These are phyloP conservation scores for Aurifilum marmelostoma DNA, from an alignment of 2,329 filamentous ascomycete species.

Conservation along the genomic window DNA sequence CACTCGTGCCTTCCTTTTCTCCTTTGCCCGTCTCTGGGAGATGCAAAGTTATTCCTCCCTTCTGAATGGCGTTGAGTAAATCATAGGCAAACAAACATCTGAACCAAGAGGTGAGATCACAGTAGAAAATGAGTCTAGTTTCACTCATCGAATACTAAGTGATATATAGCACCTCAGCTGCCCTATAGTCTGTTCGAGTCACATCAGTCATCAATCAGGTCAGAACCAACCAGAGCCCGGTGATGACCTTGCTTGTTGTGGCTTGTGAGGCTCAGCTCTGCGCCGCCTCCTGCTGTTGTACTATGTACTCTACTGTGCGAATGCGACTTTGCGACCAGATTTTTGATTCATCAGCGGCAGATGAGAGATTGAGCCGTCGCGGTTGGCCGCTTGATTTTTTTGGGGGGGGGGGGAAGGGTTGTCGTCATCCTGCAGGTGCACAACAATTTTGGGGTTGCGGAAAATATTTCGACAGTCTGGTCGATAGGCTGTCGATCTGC, in stretches of 20 bases:
- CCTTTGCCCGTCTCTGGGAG: no score
- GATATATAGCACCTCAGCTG: no score
- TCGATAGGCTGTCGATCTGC: conserved; percentile 4
- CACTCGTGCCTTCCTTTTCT: neutral
- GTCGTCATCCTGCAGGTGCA: conserved; percentile 24
- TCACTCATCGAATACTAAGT: no score
- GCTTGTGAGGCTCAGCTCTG: conserved; percentile 2
- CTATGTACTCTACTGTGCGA: neutral
- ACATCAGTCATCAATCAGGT: neutral
- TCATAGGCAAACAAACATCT: no score
- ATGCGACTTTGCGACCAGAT: neutral
- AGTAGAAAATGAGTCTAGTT: no score
- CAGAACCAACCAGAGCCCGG: neutral
- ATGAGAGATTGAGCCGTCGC: neutral
- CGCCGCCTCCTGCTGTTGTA: neutral
- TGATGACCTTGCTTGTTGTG: neutral
- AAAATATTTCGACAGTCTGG: neutral
- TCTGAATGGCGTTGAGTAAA: no score
- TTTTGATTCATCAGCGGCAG: neutral
- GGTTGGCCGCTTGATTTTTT: neutral
- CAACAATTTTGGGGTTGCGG: neutral
- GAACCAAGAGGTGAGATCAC: no score
- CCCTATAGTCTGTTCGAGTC: neutral
- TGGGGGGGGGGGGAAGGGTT: conserved; percentile 8
- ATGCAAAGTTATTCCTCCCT: no score